phyloP scores from a whole-genome alignment of 768 basidiomycete genomes.

The Russula compacta region DNA sequence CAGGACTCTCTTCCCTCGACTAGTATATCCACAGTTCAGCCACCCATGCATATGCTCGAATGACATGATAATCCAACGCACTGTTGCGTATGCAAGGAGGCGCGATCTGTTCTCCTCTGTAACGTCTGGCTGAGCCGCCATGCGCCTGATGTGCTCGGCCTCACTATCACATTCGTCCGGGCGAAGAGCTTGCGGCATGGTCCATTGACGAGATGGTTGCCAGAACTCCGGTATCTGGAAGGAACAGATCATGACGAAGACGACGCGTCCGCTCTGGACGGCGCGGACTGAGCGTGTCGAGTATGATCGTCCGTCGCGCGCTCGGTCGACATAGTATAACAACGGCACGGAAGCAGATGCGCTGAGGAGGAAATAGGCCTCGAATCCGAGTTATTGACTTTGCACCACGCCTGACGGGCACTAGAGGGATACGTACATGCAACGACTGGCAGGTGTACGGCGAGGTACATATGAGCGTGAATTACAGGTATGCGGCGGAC shows the following conservation, averaged over 20 bases:
- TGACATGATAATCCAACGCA: constrained; percentile 9
- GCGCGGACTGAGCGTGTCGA: constrained; percentile 45
- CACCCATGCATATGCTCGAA: neutral
- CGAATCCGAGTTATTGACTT: neutral
- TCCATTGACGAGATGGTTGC: constrained; percentile 61
- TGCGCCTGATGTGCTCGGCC: constrained; percentile 22
- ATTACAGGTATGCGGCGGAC: too few species aligned
- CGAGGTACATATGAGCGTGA: neutral
- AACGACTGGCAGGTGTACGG: constrained; percentile 38
- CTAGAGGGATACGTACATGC: constrained; percentile 42
- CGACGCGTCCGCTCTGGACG: constrained; percentile 38
- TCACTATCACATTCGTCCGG: constrained; percentile 40
- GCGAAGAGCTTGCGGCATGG: constrained; percentile 48
- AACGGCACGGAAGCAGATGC: constrained; percentile 68
- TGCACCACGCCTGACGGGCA: neutral
- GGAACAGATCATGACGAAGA: constrained; percentile 66
- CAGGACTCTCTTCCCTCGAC: constrained; percentile 63
- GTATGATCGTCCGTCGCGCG: constrained; percentile 70
- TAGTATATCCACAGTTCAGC: constrained; percentile 24
- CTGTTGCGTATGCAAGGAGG: constrained; percentile 25
- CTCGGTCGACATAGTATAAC: constrained; percentile 66
- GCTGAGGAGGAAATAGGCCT: constrained; percentile 79
- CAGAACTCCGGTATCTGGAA: constrained; percentile 74
- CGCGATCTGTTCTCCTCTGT: constrained; percentile 30
- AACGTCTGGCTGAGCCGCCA: constrained; percentile 30